Conservation (phyloP, 1,284 basidiomycete species). For the Ustilago cynodontis region DNA sequence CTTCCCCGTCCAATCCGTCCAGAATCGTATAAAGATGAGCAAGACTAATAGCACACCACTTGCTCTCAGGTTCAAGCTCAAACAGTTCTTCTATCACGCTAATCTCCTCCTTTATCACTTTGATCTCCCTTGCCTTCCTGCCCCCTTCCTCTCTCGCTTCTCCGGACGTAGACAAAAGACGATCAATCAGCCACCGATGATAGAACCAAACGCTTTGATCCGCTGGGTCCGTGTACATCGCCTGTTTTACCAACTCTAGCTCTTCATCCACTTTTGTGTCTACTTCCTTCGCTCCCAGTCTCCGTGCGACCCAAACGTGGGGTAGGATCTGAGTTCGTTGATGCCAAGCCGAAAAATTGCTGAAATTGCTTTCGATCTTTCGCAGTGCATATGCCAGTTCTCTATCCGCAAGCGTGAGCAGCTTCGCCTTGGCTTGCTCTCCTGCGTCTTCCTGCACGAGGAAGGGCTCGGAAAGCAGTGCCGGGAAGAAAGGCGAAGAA, state of each 20-base stretch:
- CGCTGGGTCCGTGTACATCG: slow-evolving; percentile 94
- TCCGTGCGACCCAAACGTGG: slow-evolving; percentile 75
- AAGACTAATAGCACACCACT: slow-evolving; percentile 75
- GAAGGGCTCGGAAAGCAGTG: slow-evolving; percentile 16
- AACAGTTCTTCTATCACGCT: slow-evolving; percentile 84
- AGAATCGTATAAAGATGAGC: slow-evolving; percentile 51
- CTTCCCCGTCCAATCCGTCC: background rate
- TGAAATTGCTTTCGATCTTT: slow-evolving; percentile 95
- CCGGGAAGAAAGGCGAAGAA: slow-evolving; percentile 10
- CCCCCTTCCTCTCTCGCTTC: background rate
- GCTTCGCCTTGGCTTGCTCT: slow-evolving; percentile 2
- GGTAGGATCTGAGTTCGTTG: slow-evolving; percentile 87
- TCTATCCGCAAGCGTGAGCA: slow-evolving; percentile 40
- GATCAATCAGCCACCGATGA: slow-evolving; percentile 91
- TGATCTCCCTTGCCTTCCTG: background rate
- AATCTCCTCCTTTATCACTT: slow-evolving; percentile 77
- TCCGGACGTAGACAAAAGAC: background rate
- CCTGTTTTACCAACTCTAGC: slow-evolving; percentile 90
- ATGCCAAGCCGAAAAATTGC: slow-evolving; percentile 99
- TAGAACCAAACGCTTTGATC: slow-evolving; percentile 99
- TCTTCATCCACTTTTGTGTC: slow-evolving; percentile 74
- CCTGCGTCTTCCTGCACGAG: background rate
- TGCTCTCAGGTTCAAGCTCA: slow-evolving; percentile 89
- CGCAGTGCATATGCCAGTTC: slow-evolving; percentile 75
- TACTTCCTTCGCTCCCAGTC: slow-evolving; percentile 69